phyloP scores from a whole-genome alignment of 164 flowering plant species.

The Stephania yunnanensis region DNA sequence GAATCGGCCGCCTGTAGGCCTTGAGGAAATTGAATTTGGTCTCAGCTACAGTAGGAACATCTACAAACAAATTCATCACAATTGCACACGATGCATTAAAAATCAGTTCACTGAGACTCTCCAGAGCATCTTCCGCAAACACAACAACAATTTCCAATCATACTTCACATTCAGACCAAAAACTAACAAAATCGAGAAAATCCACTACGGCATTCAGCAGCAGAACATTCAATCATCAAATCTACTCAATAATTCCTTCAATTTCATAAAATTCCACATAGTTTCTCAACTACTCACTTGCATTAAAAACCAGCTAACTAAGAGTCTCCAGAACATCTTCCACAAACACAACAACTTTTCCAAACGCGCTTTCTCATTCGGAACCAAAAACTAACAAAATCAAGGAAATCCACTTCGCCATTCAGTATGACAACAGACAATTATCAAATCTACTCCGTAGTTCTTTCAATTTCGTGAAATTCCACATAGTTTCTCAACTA shows the following conservation, averaged over 20 bases:
- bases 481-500: not conserved
- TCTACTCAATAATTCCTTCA: not conserved
- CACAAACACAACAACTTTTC: not conserved
- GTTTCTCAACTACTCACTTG: not conserved
- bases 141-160: not conserved
- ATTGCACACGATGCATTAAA: not conserved
- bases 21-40: slow-evolving; percentile 75
- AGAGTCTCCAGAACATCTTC: not conserved
- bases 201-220: not conserved
- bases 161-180: not conserved
- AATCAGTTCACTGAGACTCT: not conserved
- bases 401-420: not conserved
- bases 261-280: not conserved
- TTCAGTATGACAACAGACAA: not conserved
- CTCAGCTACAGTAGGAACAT: slow-evolving; percentile 69
- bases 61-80: slow-evolving; percentile 26
- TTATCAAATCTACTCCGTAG: not conserved
- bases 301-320: not conserved
- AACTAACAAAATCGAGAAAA: not conserved
- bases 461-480: not conserved
- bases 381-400: not conserved
- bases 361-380: not conserved
- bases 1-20: slow-evolving; percentile 83
- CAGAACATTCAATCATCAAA: not conserved
- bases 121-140: not conserved